Evolutionary conservation across 352 stramenopile species (phyloP).

Genomic region (Pythium scleroteichum): DNA sequence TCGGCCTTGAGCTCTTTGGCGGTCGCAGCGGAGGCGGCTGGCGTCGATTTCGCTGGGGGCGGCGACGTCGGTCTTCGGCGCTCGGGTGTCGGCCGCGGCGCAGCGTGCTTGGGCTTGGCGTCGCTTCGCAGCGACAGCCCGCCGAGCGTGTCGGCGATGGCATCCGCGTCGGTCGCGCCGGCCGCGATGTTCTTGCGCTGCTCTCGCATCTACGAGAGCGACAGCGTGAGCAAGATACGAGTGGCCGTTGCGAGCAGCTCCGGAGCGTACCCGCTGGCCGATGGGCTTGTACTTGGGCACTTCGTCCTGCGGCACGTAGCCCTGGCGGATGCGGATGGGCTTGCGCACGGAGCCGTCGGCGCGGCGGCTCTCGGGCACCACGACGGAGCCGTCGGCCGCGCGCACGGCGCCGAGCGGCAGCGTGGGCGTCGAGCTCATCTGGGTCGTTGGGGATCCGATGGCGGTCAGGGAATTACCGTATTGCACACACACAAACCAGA

Average conservation of each 20-base stretch:
- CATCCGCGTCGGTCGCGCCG: constrained; percentile 8
- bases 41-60: not conserved
- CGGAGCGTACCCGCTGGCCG: constrained; percentile 42
- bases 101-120: not conserved
- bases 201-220: constrained; percentile 8
- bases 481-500: too few relatives aligned
- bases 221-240: not conserved
- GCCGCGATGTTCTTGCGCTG: not conserved
- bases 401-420: constrained; percentile 68
- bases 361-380: constrained; percentile 61
- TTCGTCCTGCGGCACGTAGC: constrained; percentile 83
- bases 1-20: constrained; percentile 39
- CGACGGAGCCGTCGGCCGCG: constrained; percentile 56
- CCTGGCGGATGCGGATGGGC: constrained; percentile 76
- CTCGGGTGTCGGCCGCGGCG: not conserved
- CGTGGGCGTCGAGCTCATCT: constrained; percentile 12
- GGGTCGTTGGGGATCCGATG: too few relatives aligned
- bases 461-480: not conserved
- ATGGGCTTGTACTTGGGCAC: constrained; percentile 79
- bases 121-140: constrained; percentile 32
- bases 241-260: constrained; percentile 21
- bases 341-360: constrained; percentile 79
- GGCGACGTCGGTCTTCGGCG: too few relatives aligned
- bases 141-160: constrained; percentile 25
- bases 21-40: not conserved